These are phyloP conservation scores for Ogataea parapolymorpha DNA, from an alignment of 805 yeast genomes.

Conservation along the genomic window DNA sequence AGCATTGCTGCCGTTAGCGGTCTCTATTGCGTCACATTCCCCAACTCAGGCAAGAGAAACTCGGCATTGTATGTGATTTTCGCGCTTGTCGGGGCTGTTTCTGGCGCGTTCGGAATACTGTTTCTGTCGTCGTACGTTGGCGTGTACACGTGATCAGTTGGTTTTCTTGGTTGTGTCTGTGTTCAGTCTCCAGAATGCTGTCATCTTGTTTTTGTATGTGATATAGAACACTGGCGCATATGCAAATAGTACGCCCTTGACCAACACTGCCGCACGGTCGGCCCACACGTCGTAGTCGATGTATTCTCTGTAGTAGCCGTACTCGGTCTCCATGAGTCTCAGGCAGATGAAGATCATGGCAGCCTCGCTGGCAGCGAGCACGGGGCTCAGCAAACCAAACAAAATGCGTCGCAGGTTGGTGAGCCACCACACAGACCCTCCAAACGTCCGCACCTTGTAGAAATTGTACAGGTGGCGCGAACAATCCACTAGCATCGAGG, in stretches of 20 bases:
- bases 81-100: conserved; percentile 21
- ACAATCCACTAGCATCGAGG: conserved; percentile 24
- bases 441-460: conserved; percentile 28
- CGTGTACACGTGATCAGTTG: conserved; percentile 25
- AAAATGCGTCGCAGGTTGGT: conserved; percentile 17
- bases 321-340: conserved; percentile 17
- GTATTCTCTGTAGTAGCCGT: conserved; percentile 17
- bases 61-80: conserved; percentile 14
- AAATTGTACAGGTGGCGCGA: conserved; percentile 25
- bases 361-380: conserved; percentile 20
- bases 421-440: conserved; percentile 17
- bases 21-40: conserved; percentile 5
- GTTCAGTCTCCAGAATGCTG: conserved; percentile 13
- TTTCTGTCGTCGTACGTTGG: conserved; percentile 32
- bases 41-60: conserved; percentile 1
- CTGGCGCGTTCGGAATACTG: conserved; percentile 29
- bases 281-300: conserved; percentile 18
- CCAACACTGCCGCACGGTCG: conserved; percentile 4
- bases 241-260: conserved; percentile 14
- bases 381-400: conserved; percentile 20
- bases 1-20: conserved; percentile 12
- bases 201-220: conserved; percentile 21
- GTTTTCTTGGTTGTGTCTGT: conserved; percentile 1
- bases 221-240: conserved; percentile 24
- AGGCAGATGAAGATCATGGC: conserved; percentile 23